Evolutionary conservation across 2,329 filamentous ascomycete genomes (phyloP), one percentile per base, ranked within the genome.

Genomic region (Hysterium pulicare): DNA sequence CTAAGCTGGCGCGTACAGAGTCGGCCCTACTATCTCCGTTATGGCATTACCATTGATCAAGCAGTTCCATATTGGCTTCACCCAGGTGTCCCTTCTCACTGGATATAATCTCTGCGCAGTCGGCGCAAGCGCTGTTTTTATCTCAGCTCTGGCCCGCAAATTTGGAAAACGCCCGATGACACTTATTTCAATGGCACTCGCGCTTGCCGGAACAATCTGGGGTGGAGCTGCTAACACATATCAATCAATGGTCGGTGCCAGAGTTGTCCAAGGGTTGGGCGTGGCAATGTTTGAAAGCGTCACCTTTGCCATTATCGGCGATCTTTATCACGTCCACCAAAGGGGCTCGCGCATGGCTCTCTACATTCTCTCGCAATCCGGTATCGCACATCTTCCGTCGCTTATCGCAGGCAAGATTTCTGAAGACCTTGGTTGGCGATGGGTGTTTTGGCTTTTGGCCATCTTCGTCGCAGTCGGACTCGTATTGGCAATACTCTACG

Each of bases 81-180:
- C 13, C 16, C 10, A 9, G 6, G 21, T 37, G 10, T 8, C 10
- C 13, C 11, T 19, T 7, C 31, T 33, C 32, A 8, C 32, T 15
- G 32, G 32, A 6, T 16, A 33, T 15, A 6, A 5, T 7, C 26
- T 8, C 1, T 5, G n/a, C 24, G 9, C 6, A 46, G 40, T 32
- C 36, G 9, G 28, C 31, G 6, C 13, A 13, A 33, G 7, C 20
- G 38, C 34, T 6, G 42, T 35, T 5, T 16, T 58, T 1, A 55
- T 59, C 1, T 58, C 50, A 2, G 55, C 56, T 1, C 40, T 61
- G 40, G 41, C 59, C 33, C 54, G 54, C 20, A 61, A 57, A 17
- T 62, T 51, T 46, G 58, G 59, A 20, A 52, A 54, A 15, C 47
- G 58, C 10, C 59, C 59, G 0, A 42, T 59, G 8, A 54, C 58